phyloP scores from a whole-genome alignment of 768 basidiomycete species.

The Russula virescens region DNA sequence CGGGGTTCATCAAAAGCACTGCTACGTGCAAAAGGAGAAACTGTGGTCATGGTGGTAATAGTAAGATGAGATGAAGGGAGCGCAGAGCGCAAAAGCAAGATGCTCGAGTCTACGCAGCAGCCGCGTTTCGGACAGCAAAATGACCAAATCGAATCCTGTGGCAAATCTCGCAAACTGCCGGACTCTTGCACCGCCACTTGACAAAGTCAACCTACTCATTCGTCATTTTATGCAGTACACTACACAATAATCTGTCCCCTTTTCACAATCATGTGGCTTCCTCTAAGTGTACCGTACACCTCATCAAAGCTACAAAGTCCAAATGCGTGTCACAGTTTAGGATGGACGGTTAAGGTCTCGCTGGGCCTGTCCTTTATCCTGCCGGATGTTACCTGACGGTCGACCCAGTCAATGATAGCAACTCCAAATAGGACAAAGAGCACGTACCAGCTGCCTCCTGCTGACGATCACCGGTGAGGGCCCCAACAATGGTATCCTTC shows the following conservation, averaged over 20 bases:
- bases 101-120: too few relatives aligned
- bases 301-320: not conserved
- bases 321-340: not conserved
- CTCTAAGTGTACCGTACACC: not conserved
- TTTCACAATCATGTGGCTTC: not conserved
- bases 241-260: not conserved
- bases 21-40: conserved; percentile 39
- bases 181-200: too few relatives aligned
- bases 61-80: not conserved
- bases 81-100: not conserved
- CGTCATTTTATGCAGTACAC: too few relatives aligned
- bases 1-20: conserved; percentile 38
- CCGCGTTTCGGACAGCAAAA: too few relatives aligned
- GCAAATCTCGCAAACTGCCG: too few relatives aligned
- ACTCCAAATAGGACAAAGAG: too few relatives aligned
- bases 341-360: conserved; percentile 42
- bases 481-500: conserved; percentile 49
- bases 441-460: conserved; percentile 44
- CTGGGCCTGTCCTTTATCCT: conserved; percentile 51
- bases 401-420: not conserved
- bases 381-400: conserved; percentile 42
- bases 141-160: too few relatives aligned
- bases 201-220: too few relatives aligned
- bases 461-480: conserved; percentile 49
- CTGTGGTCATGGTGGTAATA: conserved; percentile 32